Conservation (phyloP, 2,329 filamentous ascomycete genomes). For the Hymenoscyphus fraxineus region DNA sequence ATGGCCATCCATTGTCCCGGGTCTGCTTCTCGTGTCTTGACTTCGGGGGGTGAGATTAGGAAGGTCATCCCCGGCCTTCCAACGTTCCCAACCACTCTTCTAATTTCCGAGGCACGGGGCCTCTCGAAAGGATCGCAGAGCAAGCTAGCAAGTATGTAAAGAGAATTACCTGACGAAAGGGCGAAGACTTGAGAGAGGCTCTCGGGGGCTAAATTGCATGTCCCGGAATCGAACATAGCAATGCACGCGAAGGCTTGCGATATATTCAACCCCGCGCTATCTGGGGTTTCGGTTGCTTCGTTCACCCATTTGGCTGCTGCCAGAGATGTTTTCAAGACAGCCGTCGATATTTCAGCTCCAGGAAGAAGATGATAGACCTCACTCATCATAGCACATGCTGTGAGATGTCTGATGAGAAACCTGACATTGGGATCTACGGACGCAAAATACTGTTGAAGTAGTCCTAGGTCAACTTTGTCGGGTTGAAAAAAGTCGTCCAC, state of each 20-base stretch:
- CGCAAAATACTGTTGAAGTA: not conserved
- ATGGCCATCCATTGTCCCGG: constrained; percentile 15
- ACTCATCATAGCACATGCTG: constrained; percentile 10
- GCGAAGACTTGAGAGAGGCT: constrained; percentile 19
- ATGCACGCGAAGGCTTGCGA: constrained; percentile 8
- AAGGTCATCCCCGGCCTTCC: constrained; percentile 16
- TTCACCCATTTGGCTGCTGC: constrained; percentile 4
- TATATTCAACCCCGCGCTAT: not conserved
- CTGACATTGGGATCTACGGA: not conserved
- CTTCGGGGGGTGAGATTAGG: constrained; percentile 14
- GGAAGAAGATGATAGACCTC: constrained; percentile 13
- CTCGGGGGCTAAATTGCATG: constrained; percentile 3
- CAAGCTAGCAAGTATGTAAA: constrained; percentile 25
- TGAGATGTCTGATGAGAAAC: not conserved
- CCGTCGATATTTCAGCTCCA: constrained; percentile 12
- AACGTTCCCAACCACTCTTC: constrained; percentile 27
- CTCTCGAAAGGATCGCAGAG: constrained; percentile 25
- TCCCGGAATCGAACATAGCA: constrained; percentile 15
- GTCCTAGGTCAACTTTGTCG: not conserved
- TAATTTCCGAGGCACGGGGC: constrained; percentile 11
- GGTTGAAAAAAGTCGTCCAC: not conserved
- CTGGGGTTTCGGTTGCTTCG: not conserved
- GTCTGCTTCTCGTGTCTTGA: constrained; percentile 10
- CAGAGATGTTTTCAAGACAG: constrained; percentile 7
- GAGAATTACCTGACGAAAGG: constrained; percentile 29